Evolutionary conservation across 805 yeast species (phyloP).

Genomic region (Lachancea thermotolerans): DNA sequence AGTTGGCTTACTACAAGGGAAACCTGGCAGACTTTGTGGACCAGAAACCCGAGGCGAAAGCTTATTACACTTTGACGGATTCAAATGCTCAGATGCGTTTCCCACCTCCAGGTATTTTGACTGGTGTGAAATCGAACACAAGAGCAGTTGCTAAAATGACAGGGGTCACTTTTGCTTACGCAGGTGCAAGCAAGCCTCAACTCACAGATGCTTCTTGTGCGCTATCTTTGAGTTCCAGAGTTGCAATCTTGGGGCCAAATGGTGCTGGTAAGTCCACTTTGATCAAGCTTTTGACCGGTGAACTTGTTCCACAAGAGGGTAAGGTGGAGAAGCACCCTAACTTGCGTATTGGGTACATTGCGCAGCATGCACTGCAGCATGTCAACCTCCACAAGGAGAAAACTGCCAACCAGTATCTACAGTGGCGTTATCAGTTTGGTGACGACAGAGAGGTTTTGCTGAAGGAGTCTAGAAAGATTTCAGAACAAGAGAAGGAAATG

Average conservation of each 20-base stretch:
- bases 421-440: constrained; percentile 97
- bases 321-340: constrained; percentile 96
- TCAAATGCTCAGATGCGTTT: constrained; percentile 92
- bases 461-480: constrained; percentile 86
- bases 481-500: constrained; percentile 68
- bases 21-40: constrained; percentile 87
- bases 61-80: constrained; percentile 90
- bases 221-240: constrained; percentile 92
- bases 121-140: constrained; percentile 95
- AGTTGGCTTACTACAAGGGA: constrained; percentile 92
- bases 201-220: constrained; percentile 76
- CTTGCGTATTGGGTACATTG: constrained; percentile 95
- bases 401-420: constrained; percentile 95
- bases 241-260: constrained; percentile 93
- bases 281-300: constrained; percentile 89
- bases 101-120: constrained; percentile 96
- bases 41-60: constrained; percentile 91
- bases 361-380: constrained; percentile 96
- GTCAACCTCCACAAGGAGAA: constrained; percentile 96
- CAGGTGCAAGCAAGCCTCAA: constrained; percentile 83
- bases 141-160: constrained; percentile 87
- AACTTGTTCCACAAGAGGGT: constrained; percentile 78
- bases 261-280: constrained; percentile 99
- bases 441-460: constrained; percentile 95
- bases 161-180: constrained; percentile 81